Conservation (phyloP, 2,329 filamentous ascomycete species). For the Phyllosticta citriasiana region DNA sequence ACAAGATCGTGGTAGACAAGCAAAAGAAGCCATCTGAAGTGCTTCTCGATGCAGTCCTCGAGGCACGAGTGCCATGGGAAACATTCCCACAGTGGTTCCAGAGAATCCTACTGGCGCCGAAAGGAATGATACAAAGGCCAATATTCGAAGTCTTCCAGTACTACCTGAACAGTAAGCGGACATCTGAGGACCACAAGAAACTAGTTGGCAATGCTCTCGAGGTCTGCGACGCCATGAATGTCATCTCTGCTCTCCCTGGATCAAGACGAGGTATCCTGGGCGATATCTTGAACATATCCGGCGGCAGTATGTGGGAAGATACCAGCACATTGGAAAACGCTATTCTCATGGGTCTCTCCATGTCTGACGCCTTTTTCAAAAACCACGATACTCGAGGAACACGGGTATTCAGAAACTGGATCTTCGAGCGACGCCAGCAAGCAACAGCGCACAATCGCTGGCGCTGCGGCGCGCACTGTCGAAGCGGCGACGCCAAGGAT, state of each 20-base stretch:
- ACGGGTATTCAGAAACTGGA: background rate
- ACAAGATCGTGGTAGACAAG: too few relatives aligned
- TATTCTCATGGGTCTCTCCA: background rate
- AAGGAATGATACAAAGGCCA: background rate
- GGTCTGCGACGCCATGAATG: background rate
- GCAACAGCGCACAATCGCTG: background rate
- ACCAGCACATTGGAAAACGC: background rate
- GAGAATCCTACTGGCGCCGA: background rate
- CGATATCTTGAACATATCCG: background rate
- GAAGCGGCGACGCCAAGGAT: background rate
- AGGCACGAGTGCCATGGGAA: too few relatives aligned
- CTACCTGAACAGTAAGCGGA: background rate
- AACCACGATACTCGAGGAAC: background rate
- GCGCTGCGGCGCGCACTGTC: background rate
- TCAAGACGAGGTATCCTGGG: too few relatives aligned
- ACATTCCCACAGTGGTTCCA: background rate
- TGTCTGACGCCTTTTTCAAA: too few relatives aligned
- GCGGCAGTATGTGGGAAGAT: background rate
- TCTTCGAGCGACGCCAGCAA: background rate
- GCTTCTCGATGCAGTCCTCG: too few relatives aligned
- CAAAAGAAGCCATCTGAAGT: too few relatives aligned
- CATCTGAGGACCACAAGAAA: background rate
- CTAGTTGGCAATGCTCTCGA: background rate
- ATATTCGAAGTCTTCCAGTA: background rate
- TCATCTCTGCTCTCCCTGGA: background rate